A percentile compares a stretch with the other conserved stretches of the same genome.
These are phyloP conservation scores for Cymodocea nodosa DNA, from an alignment of 116 monocot species.

Conservation along the genomic window DNA sequence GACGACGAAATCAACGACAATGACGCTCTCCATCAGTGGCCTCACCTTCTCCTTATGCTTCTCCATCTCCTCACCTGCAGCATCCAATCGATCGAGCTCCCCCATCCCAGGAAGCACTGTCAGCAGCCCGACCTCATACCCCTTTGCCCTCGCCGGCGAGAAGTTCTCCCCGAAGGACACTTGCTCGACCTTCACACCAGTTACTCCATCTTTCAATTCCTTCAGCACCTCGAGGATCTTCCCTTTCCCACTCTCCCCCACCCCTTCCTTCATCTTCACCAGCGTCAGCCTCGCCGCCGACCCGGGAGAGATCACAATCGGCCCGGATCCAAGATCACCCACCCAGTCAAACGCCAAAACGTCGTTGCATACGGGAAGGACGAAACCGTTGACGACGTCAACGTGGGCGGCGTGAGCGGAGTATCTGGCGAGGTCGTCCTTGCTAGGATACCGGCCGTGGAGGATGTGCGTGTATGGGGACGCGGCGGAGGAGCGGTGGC, in stretches of 20 bases:
- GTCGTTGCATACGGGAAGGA: slow-evolving; percentile 56
- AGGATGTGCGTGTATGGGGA: too few relatives aligned
- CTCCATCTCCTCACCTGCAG: slow-evolving; percentile 19
- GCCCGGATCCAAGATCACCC: slow-evolving; percentile 8
- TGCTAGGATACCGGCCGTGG: too few relatives aligned
- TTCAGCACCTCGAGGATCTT: slow-evolving; percentile 19
- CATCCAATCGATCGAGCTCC: slow-evolving; percentile 37
- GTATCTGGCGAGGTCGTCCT: not conserved
- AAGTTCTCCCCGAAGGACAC: slow-evolving; percentile 73
- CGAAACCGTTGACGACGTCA: slow-evolving; percentile 41
- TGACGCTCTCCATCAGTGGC: slow-evolving; percentile 46
- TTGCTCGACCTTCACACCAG: slow-evolving; percentile 11
- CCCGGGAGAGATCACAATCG: slow-evolving; percentile 21
- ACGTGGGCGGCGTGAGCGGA: slow-evolving; percentile 51
- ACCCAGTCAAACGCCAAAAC: slow-evolving; percentile 79
- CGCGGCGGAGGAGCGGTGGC: too few relatives aligned
- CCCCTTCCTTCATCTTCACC: slow-evolving; percentile 39
- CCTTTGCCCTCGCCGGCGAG: slow-evolving; percentile 81
- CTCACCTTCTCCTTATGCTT: slow-evolving; percentile 57
- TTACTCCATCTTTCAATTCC: not conserved
- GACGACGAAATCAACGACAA: slow-evolving; percentile 57
- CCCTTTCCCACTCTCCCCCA: slow-evolving; percentile 12
- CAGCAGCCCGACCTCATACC: slow-evolving; percentile 52
- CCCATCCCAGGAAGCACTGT: slow-evolving; percentile 38
- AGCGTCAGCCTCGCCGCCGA: slow-evolving; percentile 48